These are phyloP conservation scores for Pistacia vera DNA, from an alignment of 345 rosid genomes.

Conservation along the genomic window DNA sequence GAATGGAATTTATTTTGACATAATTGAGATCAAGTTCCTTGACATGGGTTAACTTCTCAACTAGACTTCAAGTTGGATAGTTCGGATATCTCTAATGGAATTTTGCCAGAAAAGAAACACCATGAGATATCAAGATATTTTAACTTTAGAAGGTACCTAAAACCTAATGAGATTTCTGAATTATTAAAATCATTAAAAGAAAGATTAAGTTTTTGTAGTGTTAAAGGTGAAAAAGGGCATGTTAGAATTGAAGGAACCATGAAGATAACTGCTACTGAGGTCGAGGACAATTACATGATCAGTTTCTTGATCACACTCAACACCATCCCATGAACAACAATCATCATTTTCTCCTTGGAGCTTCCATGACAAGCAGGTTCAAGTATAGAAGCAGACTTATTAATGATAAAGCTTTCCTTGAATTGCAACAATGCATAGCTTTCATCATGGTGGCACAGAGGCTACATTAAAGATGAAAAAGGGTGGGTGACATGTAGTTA, in stretches of 20 bases:
- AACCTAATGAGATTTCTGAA: background rate
- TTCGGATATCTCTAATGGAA: background rate
- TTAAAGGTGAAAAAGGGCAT: background rate
- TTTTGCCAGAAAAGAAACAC: slow-evolving; percentile 1
- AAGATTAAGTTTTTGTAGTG: slow-evolving; percentile 1
- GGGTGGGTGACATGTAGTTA: no score
- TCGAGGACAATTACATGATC: background rate
- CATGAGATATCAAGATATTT: background rate
- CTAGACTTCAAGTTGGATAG: background rate
- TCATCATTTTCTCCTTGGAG: no score
- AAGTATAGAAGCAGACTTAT: no score
- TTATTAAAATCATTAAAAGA: background rate
- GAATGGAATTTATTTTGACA: no score
- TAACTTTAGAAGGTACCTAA: background rate
- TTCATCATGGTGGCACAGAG: no score
- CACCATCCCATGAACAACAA: slow-evolving; percentile 4
- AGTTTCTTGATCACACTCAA: background rate
- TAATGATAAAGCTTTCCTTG: no score
- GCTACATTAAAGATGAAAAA: no score
- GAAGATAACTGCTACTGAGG: background rate
- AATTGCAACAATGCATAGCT: no score
- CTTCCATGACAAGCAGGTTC: no score
- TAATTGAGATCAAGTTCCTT: no score
- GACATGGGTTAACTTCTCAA: no score
- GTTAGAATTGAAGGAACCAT: slow-evolving; percentile 1